Evolutionary conservation across 2,329 filamentous ascomycete species (phyloP).

Genomic region (Nigrospora sphaerica): DNA sequence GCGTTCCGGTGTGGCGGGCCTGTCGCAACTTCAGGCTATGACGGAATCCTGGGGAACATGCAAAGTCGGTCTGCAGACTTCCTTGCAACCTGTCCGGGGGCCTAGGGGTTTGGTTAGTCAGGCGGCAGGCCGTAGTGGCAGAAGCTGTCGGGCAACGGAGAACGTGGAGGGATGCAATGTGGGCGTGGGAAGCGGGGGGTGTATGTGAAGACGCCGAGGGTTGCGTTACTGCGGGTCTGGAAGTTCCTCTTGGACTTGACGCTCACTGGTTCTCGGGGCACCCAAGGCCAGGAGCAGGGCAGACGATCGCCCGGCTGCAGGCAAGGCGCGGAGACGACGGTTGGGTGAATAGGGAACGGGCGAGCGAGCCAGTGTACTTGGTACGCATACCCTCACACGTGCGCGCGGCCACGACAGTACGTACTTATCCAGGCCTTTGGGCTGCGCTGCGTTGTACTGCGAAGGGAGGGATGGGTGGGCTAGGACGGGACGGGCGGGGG

Average conservation of each 20-base stretch:
- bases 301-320: conserved; percentile 24
- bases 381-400: no score
- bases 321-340: not conserved
- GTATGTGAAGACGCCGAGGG: conserved; percentile 20
- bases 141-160: conserved; percentile 3
- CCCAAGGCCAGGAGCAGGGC: no score
- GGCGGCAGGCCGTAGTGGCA: conserved; percentile 5
- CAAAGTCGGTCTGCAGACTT: conserved; percentile 11
- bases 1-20: conserved; percentile 14
- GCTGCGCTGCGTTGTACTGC: no score
- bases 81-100: conserved; percentile 1
- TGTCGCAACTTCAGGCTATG: conserved; percentile 39
- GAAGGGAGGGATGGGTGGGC: no score
- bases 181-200: conserved; percentile 4
- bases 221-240: conserved; percentile 30
- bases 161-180: conserved; percentile 6
- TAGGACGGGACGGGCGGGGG: no score
- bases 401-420: no score
- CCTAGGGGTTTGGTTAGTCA: conserved; percentile 5
- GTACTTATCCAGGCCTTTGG: no score
- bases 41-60: conserved; percentile 26
- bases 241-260: conserved; percentile 7
- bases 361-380: no score
- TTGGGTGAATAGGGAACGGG: no score
- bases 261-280: not conserved